Conservation (phyloP, 176 grass and related monocot species). For the Canna indica region DNA sequence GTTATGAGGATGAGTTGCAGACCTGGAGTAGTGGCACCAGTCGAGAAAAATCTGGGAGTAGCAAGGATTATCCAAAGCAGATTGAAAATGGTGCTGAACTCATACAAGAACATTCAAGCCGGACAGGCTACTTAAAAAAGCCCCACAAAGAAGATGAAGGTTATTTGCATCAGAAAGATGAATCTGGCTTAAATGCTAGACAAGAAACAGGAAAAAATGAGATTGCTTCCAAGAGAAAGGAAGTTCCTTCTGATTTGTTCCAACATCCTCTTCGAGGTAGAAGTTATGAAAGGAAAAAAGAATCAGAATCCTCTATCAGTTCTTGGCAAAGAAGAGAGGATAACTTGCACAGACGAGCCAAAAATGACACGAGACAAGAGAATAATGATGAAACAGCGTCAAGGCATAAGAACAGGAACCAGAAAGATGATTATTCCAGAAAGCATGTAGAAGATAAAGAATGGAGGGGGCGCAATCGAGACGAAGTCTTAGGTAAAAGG, state of each 20-base stretch:
- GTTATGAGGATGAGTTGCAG: constrained; percentile 35
- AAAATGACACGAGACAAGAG: constrained; percentile 53
- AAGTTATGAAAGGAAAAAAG: constrained; percentile 71
- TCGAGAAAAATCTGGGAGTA: constrained; percentile 56
- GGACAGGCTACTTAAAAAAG: constrained; percentile 30
- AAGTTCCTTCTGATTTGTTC: constrained; percentile 36
- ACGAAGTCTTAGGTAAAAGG: constrained; percentile 35
- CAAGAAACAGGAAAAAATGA: constrained; percentile 30
- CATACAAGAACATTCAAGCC: constrained; percentile 38
- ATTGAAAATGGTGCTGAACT: constrained; percentile 69
- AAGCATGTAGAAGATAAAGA: constrained; percentile 66
- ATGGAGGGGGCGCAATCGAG: constrained; percentile 34
- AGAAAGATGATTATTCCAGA: constrained; percentile 53
- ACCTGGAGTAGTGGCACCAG: constrained; percentile 45
- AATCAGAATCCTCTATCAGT: constrained; percentile 26
- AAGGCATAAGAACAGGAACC: constrained; percentile 59
- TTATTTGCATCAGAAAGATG: constrained; percentile 31
- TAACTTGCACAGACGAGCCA: constrained; percentile 49
- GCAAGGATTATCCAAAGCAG: constrained; percentile 44
- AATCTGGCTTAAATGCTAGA: constrained; percentile 28
- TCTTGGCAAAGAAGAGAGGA: constrained; percentile 71
- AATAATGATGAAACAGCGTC: constrained; percentile 38
- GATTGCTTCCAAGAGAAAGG: constrained; percentile 40
- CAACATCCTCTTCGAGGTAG: constrained; percentile 36
- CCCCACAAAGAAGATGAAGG: constrained; percentile 41